A percentile compares a stretch with the other conserved stretches of the same genome.
Conservation (phyloP, 148 eudicot species). For the Chenopodium quinoa region DNA sequence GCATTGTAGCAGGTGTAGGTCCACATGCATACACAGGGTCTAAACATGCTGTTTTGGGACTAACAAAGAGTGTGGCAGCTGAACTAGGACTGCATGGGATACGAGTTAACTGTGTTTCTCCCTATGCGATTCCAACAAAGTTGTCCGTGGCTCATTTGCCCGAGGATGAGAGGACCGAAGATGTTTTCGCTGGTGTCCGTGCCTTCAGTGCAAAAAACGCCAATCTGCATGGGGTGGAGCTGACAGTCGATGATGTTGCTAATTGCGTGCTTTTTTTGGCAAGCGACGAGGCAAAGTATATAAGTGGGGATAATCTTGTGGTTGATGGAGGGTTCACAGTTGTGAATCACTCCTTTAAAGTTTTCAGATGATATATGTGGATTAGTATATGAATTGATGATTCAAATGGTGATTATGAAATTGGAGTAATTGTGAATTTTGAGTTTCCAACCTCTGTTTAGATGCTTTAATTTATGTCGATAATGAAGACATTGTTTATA, state of each 20-base stretch:
- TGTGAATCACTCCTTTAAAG: constrained; percentile 57
- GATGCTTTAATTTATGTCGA: not conserved
- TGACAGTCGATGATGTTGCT: constrained; percentile 73
- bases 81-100: constrained; percentile 83
- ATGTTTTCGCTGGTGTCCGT: constrained; percentile 51
- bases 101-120: constrained; percentile 88
- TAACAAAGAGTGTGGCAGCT: constrained; percentile 85
- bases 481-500: not conserved
- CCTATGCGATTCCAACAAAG: constrained; percentile 72
- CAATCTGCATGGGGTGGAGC: constrained; percentile 79
- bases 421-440: not conserved
- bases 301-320: constrained; percentile 85
- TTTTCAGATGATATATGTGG: constrained; percentile 47
- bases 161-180: constrained; percentile 74
- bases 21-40: constrained; percentile 89
- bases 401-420: constrained; percentile 1
- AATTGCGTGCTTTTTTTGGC: constrained; percentile 83
- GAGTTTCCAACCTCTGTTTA: not conserved
- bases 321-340: constrained; percentile 85
- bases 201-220: constrained; percentile 55
- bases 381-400: not conserved
- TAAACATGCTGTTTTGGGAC: constrained; percentile 86
- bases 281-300: constrained; percentile 81
- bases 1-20: constrained; percentile 60
- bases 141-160: constrained; percentile 67